Conservation (phyloP, 2,329 filamentous ascomycete species). For the Zymoseptoria tritici region DNA sequence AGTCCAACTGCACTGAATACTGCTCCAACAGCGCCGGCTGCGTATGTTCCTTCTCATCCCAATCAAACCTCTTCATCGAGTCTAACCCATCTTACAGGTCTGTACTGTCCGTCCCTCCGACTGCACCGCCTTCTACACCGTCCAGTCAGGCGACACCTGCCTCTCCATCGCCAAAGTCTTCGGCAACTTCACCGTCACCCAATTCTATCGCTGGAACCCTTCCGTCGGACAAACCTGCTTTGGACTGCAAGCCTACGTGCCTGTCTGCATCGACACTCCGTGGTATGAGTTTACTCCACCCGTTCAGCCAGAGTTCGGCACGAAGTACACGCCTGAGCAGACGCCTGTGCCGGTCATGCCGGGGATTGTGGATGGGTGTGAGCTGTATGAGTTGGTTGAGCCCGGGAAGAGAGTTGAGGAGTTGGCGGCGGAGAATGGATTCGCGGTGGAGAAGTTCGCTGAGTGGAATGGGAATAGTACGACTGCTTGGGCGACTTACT, state of each 20-base stretch:
- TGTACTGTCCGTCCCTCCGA: slow-evolving; percentile 18
- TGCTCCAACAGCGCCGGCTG: slow-evolving; percentile 16
- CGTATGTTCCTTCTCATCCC: slow-evolving; percentile 2
- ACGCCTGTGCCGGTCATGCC: slow-evolving; percentile 28
- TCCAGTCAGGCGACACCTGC: slow-evolving; percentile 28
- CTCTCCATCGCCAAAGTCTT: slow-evolving; percentile 25
- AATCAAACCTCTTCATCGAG: neutral
- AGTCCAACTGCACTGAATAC: slow-evolving; percentile 17
- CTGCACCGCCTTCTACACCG: slow-evolving; percentile 23
- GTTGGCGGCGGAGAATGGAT: slow-evolving; percentile 17
- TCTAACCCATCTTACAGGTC: slow-evolving; percentile 5
- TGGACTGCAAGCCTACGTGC: slow-evolving; percentile 28
- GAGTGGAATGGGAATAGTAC: slow-evolving; percentile 18
- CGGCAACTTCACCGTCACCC: slow-evolving; percentile 30
- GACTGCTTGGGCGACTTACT: slow-evolving; percentile 17
- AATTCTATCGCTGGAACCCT: slow-evolving; percentile 32
- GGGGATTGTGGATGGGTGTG: slow-evolving; percentile 24
- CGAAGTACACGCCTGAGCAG: slow-evolving; percentile 17
- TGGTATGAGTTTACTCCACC: slow-evolving; percentile 14
- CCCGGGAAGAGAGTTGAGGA: slow-evolving; percentile 13
- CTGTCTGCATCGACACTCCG: slow-evolving; percentile 26
- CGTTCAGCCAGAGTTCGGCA: slow-evolving; percentile 15
- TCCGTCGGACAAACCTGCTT: slow-evolving; percentile 23
- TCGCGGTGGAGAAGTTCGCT: slow-evolving; percentile 11
- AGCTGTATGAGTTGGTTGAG: slow-evolving; percentile 22